phyloP scores from a whole-genome alignment of 148 eudicot genomes.

The Rhododendron vialii region DNA sequence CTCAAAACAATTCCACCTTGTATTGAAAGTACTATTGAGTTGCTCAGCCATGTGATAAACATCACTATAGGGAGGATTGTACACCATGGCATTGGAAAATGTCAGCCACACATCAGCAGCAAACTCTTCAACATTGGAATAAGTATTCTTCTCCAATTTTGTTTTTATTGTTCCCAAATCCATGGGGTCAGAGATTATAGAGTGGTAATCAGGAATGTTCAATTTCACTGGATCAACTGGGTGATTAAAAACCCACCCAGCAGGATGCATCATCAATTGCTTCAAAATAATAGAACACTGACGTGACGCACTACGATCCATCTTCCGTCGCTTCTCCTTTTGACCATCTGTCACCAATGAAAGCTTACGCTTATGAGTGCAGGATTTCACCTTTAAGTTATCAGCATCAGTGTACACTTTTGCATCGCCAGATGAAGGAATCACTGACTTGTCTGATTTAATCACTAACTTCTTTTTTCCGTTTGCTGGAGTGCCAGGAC shows the following conservation, averaged over 20 bases:
- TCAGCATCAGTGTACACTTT: constrained; percentile 10
- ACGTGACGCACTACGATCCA: constrained; percentile 41
- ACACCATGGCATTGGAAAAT: constrained; percentile 79
- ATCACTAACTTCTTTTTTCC: constrained; percentile 8
- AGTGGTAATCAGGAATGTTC: constrained; percentile 65
- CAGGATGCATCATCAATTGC: constrained; percentile 41
- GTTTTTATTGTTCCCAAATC: constrained; percentile 77
- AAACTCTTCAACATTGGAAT: constrained; percentile 52
- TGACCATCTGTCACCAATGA: constrained; percentile 23
- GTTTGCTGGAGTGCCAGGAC: background rate
- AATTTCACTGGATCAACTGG: constrained; percentile 68
- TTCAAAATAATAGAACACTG: constrained; percentile 46
- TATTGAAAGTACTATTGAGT: constrained; percentile 36
- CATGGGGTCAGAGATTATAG: constrained; percentile 71
- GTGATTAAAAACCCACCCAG: constrained; percentile 36
- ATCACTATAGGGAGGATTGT: constrained; percentile 56
- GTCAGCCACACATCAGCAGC: constrained; percentile 73
- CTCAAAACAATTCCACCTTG: constrained; percentile 50
- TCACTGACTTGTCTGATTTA: constrained; percentile 8
- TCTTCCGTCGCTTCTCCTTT: constrained; percentile 47
- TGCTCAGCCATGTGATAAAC: constrained; percentile 53
- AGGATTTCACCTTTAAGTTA: constrained; percentile 11
- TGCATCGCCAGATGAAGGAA: background rate
- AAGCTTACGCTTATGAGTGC: constrained; percentile 38
- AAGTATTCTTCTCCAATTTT: constrained; percentile 43